Percentiles rank a stretch among this genome's conserved stretches.
phyloP scores from a whole-genome alignment of 345 rosid species.

The Raphanus raphanistrum region DNA sequence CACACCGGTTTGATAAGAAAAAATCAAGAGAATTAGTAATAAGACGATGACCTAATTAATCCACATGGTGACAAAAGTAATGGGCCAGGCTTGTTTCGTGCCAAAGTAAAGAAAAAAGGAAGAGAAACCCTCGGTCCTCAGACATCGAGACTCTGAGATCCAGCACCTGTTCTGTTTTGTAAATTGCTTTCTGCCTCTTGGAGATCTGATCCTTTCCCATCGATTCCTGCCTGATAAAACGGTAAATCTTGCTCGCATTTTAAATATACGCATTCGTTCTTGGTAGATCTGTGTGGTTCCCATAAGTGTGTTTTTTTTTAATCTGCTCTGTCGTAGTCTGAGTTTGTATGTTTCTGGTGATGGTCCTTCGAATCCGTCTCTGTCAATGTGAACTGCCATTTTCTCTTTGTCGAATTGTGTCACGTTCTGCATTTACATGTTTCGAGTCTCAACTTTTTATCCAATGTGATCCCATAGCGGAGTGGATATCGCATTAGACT shows the following conservation, averaged over 20 bases:
- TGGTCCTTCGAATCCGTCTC: slow-evolving; percentile 28
- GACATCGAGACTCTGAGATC: slow-evolving; percentile 23
- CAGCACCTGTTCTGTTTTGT: neutral
- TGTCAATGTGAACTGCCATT: slow-evolving; percentile 26
- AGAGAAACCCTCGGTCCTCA: neutral
- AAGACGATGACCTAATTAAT: neutral
- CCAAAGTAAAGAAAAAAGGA: neutral
- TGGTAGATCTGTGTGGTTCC: slow-evolving; percentile 9
- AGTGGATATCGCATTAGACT: slow-evolving; percentile 97
- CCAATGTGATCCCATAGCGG: slow-evolving; percentile 85
- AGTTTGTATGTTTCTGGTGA: slow-evolving; percentile 12
- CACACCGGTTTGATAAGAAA: neutral
- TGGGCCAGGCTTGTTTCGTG: slow-evolving; percentile 23
- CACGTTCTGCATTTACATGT: slow-evolving; percentile 16
- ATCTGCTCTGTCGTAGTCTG: slow-evolving; percentile 11
- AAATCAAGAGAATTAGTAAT: too few species aligned
- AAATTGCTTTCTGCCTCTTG: slow-evolving; percentile 15
- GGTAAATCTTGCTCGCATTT: slow-evolving; percentile 16
- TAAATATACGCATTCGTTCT: neutral
- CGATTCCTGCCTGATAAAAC: slow-evolving; percentile 6
- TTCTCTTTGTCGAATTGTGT: slow-evolving; percentile 32
- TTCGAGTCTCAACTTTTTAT: neutral
- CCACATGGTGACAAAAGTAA: neutral
- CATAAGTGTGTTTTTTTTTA: slow-evolving; percentile 9
- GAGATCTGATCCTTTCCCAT: slow-evolving; percentile 25